These are phyloP conservation scores for Metschnikowia borealis DNA, from an alignment of 805 yeast species.

Conservation along the genomic window DNA sequence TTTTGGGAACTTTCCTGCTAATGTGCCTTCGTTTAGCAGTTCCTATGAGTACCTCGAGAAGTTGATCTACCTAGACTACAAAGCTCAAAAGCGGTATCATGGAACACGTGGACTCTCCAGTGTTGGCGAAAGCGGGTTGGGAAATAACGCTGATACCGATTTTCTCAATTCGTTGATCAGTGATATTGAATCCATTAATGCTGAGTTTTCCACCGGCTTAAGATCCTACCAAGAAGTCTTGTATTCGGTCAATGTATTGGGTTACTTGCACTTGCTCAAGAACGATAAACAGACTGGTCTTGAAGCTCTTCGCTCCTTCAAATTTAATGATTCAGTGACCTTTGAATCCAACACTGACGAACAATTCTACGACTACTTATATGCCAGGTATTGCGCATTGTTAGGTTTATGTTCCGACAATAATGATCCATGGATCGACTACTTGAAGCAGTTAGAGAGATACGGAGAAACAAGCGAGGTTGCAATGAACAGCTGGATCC, in stretches of 20 bases:
- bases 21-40: constrained; percentile 31
- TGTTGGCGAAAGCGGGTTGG: not conserved
- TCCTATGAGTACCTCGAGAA: constrained; percentile 32
- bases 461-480: constrained; percentile 26
- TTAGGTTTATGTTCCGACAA: constrained; percentile 23
- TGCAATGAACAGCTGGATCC: constrained; percentile 35
- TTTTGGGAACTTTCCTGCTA: constrained; percentile 36
- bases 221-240: constrained; percentile 29
- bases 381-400: constrained; percentile 32
- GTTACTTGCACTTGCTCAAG: constrained; percentile 32
- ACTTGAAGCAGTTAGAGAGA: constrained; percentile 19
- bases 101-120: not conserved
- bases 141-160: not conserved
- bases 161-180: constrained; percentile 17
- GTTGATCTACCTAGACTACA: constrained; percentile 35
- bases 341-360: constrained; percentile 7
- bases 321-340: constrained; percentile 2
- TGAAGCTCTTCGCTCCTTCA: constrained; percentile 13
- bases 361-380: constrained; percentile 30
- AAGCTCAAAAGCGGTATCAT: constrained; percentile 23
- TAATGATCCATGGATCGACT: constrained; percentile 27
- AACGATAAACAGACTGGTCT: constrained; percentile 22
- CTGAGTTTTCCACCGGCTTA: constrained; percentile 21
- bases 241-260: constrained; percentile 30
- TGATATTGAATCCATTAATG: constrained; percentile 24